phyloP scores from a whole-genome alignment of 2,329 filamentous ascomycete genomes.

The Penicillium sp. region DNA sequence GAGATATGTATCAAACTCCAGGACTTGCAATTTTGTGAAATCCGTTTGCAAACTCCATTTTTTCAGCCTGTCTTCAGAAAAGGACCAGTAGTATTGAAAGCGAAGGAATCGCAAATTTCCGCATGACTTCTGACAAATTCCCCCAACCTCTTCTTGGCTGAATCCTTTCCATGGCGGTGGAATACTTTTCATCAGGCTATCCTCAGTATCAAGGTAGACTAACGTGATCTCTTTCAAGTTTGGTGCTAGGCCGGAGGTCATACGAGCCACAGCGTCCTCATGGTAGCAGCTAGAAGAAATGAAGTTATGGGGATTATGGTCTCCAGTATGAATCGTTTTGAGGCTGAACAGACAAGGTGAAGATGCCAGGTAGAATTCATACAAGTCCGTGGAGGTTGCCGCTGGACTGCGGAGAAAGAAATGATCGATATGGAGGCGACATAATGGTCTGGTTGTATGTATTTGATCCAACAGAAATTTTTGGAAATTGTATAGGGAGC shows the following conservation, averaged over 20 bases:
- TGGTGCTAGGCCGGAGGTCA: background rate
- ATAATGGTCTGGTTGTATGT: background rate
- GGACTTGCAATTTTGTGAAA: background rate
- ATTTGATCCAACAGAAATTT: background rate
- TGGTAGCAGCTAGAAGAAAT: background rate
- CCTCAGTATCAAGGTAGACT: background rate
- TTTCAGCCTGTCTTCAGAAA: background rate
- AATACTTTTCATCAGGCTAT: background rate
- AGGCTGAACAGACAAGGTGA: background rate
- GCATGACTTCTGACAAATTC: background rate
- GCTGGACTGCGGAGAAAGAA: background rate
- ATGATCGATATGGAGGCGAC: background rate
- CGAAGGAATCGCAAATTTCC: background rate
- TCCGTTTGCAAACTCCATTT: background rate
- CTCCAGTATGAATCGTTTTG: background rate
- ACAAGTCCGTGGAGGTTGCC: background rate
- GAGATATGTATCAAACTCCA: background rate
- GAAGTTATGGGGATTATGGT: background rate
- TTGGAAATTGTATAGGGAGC: background rate
- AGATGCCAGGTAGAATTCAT: background rate
- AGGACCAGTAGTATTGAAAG: background rate
- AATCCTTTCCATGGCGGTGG: background rate
- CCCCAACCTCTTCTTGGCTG: background rate
- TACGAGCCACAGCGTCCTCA: background rate
- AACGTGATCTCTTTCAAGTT: background rate